Evolutionary conservation across 345 rosid genomes (phyloP), one percentile per base, ranked within the genome.

Genomic region (Cardamine chenopodiifolia): DNA sequence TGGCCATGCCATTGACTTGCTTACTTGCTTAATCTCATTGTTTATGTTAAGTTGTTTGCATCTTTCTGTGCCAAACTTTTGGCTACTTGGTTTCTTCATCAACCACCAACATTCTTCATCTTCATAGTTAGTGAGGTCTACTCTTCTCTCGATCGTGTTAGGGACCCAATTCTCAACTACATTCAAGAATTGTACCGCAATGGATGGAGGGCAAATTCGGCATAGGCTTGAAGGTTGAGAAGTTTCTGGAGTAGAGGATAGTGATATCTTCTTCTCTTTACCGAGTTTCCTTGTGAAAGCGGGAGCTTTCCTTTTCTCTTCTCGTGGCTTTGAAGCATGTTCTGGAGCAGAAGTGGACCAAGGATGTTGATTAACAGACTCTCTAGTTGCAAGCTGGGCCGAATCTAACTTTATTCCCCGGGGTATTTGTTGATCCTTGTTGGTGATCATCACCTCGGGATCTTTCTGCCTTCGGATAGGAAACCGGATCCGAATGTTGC

Each of bases 401-500:
- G 67, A 4, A n/a, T 60, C 66, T 19, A 62, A 34, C 44, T 53
- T 63, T 73, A 61, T 66, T 35, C 61, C 82, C 50, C 34, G 60
- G 76, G 82, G 85, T 76, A 63, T 78, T 57, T 72, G 78, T 60
- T 71, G 68, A 66, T 80, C 86, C 77, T 79, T 76, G 69, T 58
- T 77, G 80, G 84, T 80, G 26, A 77, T 62, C 70, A 52, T 28
- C 70, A 78, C 72, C 45, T 74, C 75, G 4, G 75, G 42, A 70
- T 65, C 83, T 10, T 53, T 55, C 7, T 19, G 81, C 89, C 90
- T 87, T 85, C 84, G 85, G 32, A 71, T 31, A 78, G 92, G 89
- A 86, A 89, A 83, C 31, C 85, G 81, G 74, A 89, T 87, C 90
- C 90, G 86, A 59, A 89, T 68, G 76, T 77, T 83, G 89, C 86